Conservation (phyloP, 139 green algal species). For the Trebouxia sp. region DNA sequence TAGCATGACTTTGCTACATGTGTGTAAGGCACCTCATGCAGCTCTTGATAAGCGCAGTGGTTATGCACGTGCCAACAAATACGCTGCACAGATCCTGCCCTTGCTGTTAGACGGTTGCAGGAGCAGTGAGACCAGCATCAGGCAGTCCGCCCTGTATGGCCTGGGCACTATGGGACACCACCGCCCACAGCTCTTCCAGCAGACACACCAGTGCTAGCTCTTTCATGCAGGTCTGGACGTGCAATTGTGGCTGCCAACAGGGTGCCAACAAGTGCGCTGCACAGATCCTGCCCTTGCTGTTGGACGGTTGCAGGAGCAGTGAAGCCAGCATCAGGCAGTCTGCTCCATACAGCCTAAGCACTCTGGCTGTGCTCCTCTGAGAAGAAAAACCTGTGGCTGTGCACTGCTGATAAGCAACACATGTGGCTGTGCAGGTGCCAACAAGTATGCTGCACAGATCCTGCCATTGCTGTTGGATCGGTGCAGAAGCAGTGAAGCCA, state of each 20-base stretch:
- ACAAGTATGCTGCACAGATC: conserved; percentile 62
- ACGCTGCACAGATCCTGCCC: conserved; percentile 42
- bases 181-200: conserved; percentile 56
- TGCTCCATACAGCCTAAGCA: conserved; percentile 89
- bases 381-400: too few species aligned
- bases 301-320: conserved; percentile 41
- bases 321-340: conserved; percentile 87
- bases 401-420: too few species aligned
- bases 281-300: conserved; percentile 35
- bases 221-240: too few species aligned
- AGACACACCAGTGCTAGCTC: conserved; percentile 37
- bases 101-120: conserved; percentile 36
- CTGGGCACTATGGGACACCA: conserved; percentile 78
- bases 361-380: too few species aligned
- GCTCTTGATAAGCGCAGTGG: too few species aligned
- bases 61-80: conserved; percentile 69
- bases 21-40: too few species aligned
- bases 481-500: conserved; percentile 54
- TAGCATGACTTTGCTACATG: too few species aligned
- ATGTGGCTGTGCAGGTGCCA: too few species aligned
- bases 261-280: conserved; percentile 69
- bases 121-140: conserved; percentile 68
- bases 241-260: too few species aligned
- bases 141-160: conserved; percentile 91
- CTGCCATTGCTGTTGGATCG: conserved; percentile 28